Conservation (phyloP, 108 stramenopile genomes). For the Cylindrotheca fusiformis region DNA sequence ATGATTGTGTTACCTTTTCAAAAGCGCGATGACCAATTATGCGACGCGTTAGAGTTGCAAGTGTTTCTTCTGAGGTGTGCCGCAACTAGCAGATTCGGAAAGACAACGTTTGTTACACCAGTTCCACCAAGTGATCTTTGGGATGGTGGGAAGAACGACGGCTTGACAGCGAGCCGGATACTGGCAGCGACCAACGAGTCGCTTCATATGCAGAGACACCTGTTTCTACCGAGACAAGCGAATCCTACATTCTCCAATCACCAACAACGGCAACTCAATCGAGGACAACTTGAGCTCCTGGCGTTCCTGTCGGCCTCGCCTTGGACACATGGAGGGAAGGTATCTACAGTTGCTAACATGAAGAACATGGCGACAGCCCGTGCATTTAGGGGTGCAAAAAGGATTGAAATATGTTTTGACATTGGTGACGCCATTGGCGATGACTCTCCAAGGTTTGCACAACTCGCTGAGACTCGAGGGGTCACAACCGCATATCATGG, state of each 20-base stretch:
- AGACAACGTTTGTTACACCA: background rate
- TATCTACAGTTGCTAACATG: background rate
- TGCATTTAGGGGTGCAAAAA: background rate
- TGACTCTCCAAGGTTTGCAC: conserved; percentile 10
- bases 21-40: no score
- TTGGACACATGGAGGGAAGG: background rate
- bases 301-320: background rate
- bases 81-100: background rate
- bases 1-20: no score
- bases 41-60: background rate
- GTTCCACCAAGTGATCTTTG: background rate
- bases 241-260: background rate
- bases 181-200: background rate
- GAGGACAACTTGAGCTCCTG: background rate
- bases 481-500: conserved; percentile 11
- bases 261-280: background rate
- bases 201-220: background rate
- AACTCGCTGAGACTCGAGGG: background rate
- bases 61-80: background rate
- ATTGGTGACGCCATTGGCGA: background rate
- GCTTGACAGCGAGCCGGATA: background rate
- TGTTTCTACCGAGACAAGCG: background rate
- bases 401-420: background rate
- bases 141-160: background rate
- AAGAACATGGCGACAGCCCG: background rate